Base-by-base conservation (phyloP, 1,284 basidiomycete genomes). In the Ustilago trichophora region DNA sequence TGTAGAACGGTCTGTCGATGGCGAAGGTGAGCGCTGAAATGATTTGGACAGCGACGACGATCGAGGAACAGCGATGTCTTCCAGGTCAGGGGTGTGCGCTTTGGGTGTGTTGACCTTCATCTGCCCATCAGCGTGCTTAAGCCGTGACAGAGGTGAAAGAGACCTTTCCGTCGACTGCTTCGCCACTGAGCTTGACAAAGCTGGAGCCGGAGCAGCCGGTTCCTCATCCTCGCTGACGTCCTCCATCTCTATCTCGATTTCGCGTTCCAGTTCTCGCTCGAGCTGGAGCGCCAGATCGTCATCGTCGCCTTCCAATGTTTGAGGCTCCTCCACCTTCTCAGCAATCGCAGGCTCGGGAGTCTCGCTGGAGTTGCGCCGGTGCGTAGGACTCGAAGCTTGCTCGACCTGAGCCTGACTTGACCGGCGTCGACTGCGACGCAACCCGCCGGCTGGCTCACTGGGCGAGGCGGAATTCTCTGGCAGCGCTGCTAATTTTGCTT, bases 261-360 rank as follows among this genome's bases (percentile, higher is more conserved):
- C 58, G 21, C 54, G 50, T 38, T 69, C 60, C 21, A 69, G 31
- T n/a, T 69, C 66, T 3, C 55, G 46, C 32, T 69, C 66, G 9
- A 69, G 51, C 33, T 55, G 47, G 7, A 64, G 56, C n/a, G 66
- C 66, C 27, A 69, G 37, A 11, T 58, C 60, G 10, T 64, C 60
- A 6, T 69, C 66, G 1, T 58, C 57, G 3, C 15, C 49, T 24
- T 67, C 64, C 25, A 21, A 4, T 3, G 1, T 16, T 18, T 38
- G 19, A 12, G 13, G 15, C 19, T 8, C 21, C 10, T 48, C 21
- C 8, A 12, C 16, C 21, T 40, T 25, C 4, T 18, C 16, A 12
- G 34, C 9, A 19, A 24, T 16, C 11, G 27, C 8, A 7, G 27
- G 6, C 6, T n/a, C 34, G 7, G 34, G n/a, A 11, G 2, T 33